These are phyloP conservation scores for Lactarius trivialis DNA, from an alignment of 768 basidiomycete genomes.

Conservation along the genomic window DNA sequence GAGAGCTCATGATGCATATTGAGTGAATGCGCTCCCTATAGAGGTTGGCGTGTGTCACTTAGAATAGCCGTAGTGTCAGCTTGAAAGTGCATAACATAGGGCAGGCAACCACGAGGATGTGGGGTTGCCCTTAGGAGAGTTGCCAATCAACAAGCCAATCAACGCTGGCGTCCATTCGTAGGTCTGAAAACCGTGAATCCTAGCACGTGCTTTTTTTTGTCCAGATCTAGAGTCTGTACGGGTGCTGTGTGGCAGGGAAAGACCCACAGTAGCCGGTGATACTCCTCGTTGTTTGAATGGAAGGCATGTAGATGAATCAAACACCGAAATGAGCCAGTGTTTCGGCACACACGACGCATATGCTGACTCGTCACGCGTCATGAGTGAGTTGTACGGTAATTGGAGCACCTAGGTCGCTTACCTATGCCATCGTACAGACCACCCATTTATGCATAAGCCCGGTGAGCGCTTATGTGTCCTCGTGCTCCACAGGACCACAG, in stretches of 20 bases:
- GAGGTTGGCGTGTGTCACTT: too few relatives aligned
- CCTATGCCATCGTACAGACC: too few relatives aligned
- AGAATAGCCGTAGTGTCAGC: too few relatives aligned
- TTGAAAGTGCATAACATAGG: too few relatives aligned
- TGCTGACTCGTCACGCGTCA: not conserved
- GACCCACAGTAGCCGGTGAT: not conserved
- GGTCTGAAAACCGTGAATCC: too few relatives aligned
- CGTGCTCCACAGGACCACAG: not conserved
- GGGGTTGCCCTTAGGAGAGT: too few relatives aligned
- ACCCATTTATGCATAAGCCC: too few relatives aligned
- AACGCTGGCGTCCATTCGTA: too few relatives aligned
- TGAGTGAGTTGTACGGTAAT: not conserved
- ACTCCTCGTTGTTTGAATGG: not conserved
- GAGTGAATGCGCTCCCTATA: slow-evolving; percentile 6
- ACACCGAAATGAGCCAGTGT: not conserved
- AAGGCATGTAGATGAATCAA: not conserved
- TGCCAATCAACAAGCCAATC: too few relatives aligned
- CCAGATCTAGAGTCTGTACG: not conserved
- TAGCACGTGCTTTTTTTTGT: not conserved
- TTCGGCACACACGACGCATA: not conserved
- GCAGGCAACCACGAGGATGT: too few relatives aligned
- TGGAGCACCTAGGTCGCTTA: too few relatives aligned
- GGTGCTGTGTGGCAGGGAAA: not conserved
- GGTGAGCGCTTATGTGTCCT: not conserved
- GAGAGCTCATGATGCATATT: slow-evolving; percentile 20